Conservation (phyloP, 495 filamentous ascomycete species). For the Barbatosphaeria neglecta region DNA sequence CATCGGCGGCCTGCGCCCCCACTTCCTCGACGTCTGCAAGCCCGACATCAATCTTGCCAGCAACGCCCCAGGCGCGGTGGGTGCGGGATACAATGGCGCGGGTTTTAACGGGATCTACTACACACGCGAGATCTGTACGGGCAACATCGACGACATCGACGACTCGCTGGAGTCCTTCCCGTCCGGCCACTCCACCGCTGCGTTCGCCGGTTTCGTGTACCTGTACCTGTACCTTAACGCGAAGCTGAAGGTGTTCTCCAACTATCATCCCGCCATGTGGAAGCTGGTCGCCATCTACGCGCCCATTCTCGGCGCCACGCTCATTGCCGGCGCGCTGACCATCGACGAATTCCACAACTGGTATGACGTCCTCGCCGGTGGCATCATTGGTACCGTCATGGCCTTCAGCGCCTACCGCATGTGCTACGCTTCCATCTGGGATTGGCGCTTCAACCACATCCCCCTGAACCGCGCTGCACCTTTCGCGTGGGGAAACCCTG, state of each 20-base stretch:
- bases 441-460: conserved; percentile 45
- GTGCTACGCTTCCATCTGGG: conserved; percentile 46
- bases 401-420: conserved; percentile 46
- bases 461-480: conserved; percentile 29
- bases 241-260: conserved; percentile 49
- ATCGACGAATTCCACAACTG: conserved; percentile 53
- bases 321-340: conserved; percentile 48
- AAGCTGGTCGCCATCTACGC: conserved; percentile 46
- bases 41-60: conserved; percentile 31
- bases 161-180: conserved; percentile 49
- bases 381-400: conserved; percentile 43
- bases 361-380: conserved; percentile 48
- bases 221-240: conserved; percentile 53
- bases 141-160: conserved; percentile 29
- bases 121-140: conserved; percentile 35
- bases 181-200: conserved; percentile 45
- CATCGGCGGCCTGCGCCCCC: conserved; percentile 46
- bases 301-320: conserved; percentile 44
- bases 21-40: conserved; percentile 46
- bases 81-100: conserved; percentile 22
- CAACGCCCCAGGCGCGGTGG: conserved; percentile 13
- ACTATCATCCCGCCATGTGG: conserved; percentile 53
- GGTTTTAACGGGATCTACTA: conserved; percentile 37
- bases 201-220: conserved; percentile 47
- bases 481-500: conserved; percentile 16